Evolutionary conservation across 2,329 filamentous ascomycete genomes (phyloP), one percentile per base, ranked within the genome.

Genomic region (Colletotrichum tanaceti): DNA sequence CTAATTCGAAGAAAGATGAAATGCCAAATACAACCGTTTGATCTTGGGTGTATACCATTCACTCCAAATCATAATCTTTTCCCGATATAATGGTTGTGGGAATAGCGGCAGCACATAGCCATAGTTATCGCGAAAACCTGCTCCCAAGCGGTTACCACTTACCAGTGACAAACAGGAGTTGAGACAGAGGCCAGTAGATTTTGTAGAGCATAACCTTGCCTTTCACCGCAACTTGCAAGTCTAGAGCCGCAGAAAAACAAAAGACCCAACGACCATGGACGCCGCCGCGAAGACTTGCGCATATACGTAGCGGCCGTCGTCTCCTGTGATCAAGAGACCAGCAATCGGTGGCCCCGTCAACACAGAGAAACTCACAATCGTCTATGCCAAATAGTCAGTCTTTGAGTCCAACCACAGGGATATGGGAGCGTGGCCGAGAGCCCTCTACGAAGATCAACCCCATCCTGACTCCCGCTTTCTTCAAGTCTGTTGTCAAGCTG

Each of bases 401-500:
- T n/a, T n/a, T 22, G 18, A 22, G 0, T 47, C 44, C n/a, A 5
- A 22, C 44, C 13, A n/a, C n/a, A 47, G 3, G 6, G 10, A 18
- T 11, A 5, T n/a, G 13, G 44, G 5, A 22, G 44, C 44, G n/a
- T 47, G 13, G 10, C 22, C 3, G n/a, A 47, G 28, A 10, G 44
- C 44, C 7, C 44, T 47, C n/a, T 9, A 47, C n/a, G 58, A 88
- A 88, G 0, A 83, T 79, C 86, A 89, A 88, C 52, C 87, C 87
- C 74, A 88, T 85, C 9, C 86, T 77, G 1, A 84, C 84, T 0
- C 86, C 86, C 7, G 83, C 78, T 75, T 84, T 86, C 6, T 79
- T 74, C 65, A 84, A 75, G 73, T 88, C 85, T 3, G 79, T 79
- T 1, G 84, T 87, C 64, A 89, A 77, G 44, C 84, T 85, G 54